These are phyloP conservation scores for Euphrasia arctica DNA, from an alignment of 305 asterid species.

Conservation along the genomic window DNA sequence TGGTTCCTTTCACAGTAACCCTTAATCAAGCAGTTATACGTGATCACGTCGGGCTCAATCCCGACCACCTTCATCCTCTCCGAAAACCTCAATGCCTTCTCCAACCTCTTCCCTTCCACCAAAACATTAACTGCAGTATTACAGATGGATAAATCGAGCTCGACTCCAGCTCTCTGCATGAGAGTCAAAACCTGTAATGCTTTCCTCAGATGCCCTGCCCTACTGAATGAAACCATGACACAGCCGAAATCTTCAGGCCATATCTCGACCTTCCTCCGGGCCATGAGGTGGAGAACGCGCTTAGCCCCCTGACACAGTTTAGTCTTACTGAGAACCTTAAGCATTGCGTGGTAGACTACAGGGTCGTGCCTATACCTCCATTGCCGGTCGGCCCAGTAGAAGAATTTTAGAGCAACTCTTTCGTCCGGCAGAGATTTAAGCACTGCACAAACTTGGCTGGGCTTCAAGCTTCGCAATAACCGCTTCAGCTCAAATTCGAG, in stretches of 20 bases:
- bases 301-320: constrained; percentile 92
- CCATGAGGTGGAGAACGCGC: constrained; percentile 74
- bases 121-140: constrained; percentile 74
- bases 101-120: constrained; percentile 73
- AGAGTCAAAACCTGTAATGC: constrained; percentile 70
- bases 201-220: constrained; percentile 83
- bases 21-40: constrained; percentile 83
- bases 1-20: constrained; percentile 72
- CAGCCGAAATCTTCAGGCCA: constrained; percentile 76
- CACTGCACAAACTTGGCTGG: constrained; percentile 75
- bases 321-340: constrained; percentile 69
- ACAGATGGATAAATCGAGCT: constrained; percentile 62
- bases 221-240: constrained; percentile 88
- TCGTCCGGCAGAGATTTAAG: constrained; percentile 71
- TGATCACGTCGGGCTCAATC: constrained; percentile 57
- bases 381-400: constrained; percentile 90
- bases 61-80: constrained; percentile 79
- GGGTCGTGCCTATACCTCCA: constrained; percentile 85
- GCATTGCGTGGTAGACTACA: constrained; percentile 71
- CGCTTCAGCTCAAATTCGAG: constrained; percentile 71
- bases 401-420: constrained; percentile 76
- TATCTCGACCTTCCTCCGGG: constrained; percentile 51
- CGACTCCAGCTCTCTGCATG: constrained; percentile 77
- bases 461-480: constrained; percentile 64
- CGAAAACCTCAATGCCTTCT: constrained; percentile 69